Base-by-base conservation (phyloP, 129 eudicot genomes). In the Flaveria linearis region DNA sequence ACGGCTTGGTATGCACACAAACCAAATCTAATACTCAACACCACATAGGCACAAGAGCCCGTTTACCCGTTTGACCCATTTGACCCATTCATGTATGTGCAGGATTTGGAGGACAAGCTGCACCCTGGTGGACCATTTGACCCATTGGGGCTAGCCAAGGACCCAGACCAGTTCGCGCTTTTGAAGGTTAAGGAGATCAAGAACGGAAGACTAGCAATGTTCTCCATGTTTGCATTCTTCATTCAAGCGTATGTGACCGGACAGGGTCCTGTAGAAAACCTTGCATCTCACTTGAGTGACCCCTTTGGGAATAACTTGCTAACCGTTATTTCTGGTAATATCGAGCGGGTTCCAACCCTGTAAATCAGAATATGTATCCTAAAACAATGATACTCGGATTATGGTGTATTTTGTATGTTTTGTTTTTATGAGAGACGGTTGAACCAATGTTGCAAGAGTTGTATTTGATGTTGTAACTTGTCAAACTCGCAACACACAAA, bases 41-140 rank as follows among this genome's bases (percentile, higher is more conserved):
- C 33, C 17, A 57, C 25, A 36, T 65, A 3, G 26, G 17, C 70
- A 10, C 26, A 25, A 10, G 62, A 5, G 13, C 30, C 20, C 0
- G 9, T 50, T 17, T 41, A 9, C 17, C 51, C 4, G 20, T 7
- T 47, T 28, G 39, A 33, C 39, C 41, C 41, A 5, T 36, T 45
- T 45, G 50, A 45, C 14, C 13, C 3, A 3, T 55, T 9, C 13
- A 10, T 55, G 15, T 14, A 25, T 61, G 69, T 68, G 71, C 67
- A 94, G 98, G 96, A 91, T 76, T 81, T 94, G 61, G 99, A 94
- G 83, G 94, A 94, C 92, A 91, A 70, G 79, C 85, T 94, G 71
- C 99, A 94, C 82, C 97, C 99, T 1, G 99, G 99, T 61, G 99
- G 99, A 28, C 99, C 97, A 58, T 94, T 94, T 51, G 99, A 94